Conservation (phyloP, 2,329 filamentous ascomycete species). For the Venturia aucupariae region DNA sequence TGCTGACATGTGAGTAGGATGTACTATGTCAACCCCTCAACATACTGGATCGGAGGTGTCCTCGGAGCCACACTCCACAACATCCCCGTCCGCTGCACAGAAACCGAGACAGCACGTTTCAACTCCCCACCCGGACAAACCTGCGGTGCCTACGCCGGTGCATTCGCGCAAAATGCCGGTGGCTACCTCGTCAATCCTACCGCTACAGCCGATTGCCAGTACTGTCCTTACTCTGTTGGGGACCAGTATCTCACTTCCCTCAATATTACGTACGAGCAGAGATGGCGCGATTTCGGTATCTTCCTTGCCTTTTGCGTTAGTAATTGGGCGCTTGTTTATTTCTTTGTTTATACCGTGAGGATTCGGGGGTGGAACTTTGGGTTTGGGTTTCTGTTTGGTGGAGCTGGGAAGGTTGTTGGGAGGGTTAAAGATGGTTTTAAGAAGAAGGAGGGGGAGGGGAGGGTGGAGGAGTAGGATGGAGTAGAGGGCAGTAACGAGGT, state of each 20-base stretch:
- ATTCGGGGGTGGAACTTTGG: conserved; percentile 64
- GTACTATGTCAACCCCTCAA: conserved; percentile 60
- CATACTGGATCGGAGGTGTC: conserved; percentile 46
- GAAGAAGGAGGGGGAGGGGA: conserved; percentile 15
- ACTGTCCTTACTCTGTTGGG: conserved; percentile 59
- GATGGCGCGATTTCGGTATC: conserved; percentile 48
- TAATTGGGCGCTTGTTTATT: conserved; percentile 62
- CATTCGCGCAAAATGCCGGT: conserved; percentile 32
- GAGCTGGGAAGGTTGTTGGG: not conserved
- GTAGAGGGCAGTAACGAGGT: too few species aligned
- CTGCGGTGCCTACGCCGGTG: conserved; percentile 36
- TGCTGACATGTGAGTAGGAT: conserved; percentile 31
- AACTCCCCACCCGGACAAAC: conserved; percentile 32
- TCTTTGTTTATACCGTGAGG: conserved; percentile 67
- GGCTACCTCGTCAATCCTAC: conserved; percentile 58
- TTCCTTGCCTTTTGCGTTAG: conserved; percentile 44
- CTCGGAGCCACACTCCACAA: conserved; percentile 33
- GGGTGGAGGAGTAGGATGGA: not conserved
- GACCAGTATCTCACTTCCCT: conserved; percentile 52
- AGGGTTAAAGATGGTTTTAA: not conserved
- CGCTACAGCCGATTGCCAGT: conserved; percentile 54
- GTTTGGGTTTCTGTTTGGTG: conserved; percentile 33
- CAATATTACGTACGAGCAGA: conserved; percentile 32
- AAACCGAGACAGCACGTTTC: conserved; percentile 34
- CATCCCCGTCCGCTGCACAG: conserved; percentile 39